Evolutionary conservation across 2,329 filamentous ascomycete genomes (phyloP), one percentile per base, ranked within the genome.

Genomic region (Penicillium glabrum): DNA sequence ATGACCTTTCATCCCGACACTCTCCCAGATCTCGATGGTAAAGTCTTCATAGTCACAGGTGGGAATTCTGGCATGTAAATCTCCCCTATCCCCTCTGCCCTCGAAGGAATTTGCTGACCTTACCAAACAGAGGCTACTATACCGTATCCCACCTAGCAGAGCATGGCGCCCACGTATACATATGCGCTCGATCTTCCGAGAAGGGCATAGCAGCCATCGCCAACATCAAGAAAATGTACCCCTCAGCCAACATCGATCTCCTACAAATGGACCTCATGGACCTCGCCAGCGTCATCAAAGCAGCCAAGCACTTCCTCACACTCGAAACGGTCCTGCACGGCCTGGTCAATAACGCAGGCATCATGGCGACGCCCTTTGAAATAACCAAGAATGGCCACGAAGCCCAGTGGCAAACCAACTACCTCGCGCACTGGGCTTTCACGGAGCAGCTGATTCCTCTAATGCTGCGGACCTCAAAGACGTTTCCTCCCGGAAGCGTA

Each of bases 61-160:
- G 77, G 77, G 0, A 79, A 79, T 55, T 72, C 77, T 11, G 78
- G 78, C 63, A 77, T 79, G 76, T 77, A 64, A 64, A 74, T 71
- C 52, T 61, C 47, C 53, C 35, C 57, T 29, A 6, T 35, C 2
- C 9, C 11, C 51, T 60, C 21, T 31, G 9, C 7, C 7, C 13
- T 35, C 39, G 26, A 51, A 57, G 31, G 16, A 35, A 46, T 16
- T 54, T 54, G 29, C 13, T 46, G 23, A 19, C 27, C 19, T n/a
- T 9, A 7, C 50, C 35, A 31, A 19, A n/a, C 13, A 57, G 55
- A 11, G 76, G 75, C 27, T 72, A 71, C 31, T 58, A 69, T 43
- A 79, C 75, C 14, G 74, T 75, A 14, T 60, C 69, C 19, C 67
- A 67, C 11, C 69, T 78, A 19, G 75, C 74, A 46, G 54, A 64